A percentile compares a stretch with the other conserved stretches of the same genome.
phyloP scores from a whole-genome alignment of 148 eudicot genomes.

The Camellia granthamiana region DNA sequence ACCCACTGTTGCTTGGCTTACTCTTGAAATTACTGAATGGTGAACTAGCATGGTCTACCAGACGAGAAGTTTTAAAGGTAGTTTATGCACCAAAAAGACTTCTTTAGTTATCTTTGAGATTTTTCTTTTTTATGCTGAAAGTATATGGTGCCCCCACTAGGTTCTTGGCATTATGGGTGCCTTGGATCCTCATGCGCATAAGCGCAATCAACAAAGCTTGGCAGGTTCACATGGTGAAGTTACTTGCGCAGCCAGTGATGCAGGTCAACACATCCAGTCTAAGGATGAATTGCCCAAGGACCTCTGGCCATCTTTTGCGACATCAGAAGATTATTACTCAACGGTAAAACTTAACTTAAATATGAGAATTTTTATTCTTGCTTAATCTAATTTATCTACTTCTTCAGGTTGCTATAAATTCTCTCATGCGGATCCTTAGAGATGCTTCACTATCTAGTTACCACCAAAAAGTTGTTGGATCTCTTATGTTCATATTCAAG shows the following conservation, averaged over 20 bases:
- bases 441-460: slow-evolving; percentile 94
- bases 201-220: slow-evolving; percentile 78
- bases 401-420: slow-evolving; percentile 90
- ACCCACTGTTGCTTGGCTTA: slow-evolving; percentile 76
- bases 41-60: slow-evolving; percentile 94
- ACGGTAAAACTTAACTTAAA: slow-evolving; percentile 49
- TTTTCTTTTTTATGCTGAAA: neutral
- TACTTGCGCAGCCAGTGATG: slow-evolving; percentile 62
- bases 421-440: slow-evolving; percentile 94
- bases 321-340: slow-evolving; percentile 94
- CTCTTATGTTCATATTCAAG: slow-evolving; percentile 97
- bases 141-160: slow-evolving; percentile 31
- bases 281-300: slow-evolving; percentile 90
- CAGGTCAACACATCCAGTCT: slow-evolving; percentile 79
- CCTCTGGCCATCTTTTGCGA: slow-evolving; percentile 94
- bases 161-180: slow-evolving; percentile 99
- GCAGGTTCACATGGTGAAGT: slow-evolving; percentile 82
- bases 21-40: slow-evolving; percentile 89
- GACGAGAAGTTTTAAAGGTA: slow-evolving; percentile 96
- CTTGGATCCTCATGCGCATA: slow-evolving; percentile 90
- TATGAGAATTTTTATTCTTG: neutral
- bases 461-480: slow-evolving; percentile 94
- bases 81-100: neutral
- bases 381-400: slow-evolving; percentile 16
- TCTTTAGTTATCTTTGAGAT: neutral